Base-by-base conservation (phyloP, 129 eudicot species). In the Escallonia herrerae region DNA sequence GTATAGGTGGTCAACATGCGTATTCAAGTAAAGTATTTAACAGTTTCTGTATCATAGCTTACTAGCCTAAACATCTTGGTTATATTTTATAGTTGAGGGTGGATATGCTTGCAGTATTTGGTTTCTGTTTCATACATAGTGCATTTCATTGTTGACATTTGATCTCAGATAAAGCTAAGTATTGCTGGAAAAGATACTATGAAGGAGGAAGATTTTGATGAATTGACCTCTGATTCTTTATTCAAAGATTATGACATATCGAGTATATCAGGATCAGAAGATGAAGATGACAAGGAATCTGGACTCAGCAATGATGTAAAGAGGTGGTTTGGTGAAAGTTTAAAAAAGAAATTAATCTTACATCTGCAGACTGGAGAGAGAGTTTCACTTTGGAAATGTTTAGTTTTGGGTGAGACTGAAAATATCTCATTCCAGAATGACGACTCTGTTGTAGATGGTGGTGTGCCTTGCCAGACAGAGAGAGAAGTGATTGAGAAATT, bases 231-330 rank as follows among this genome's bases (percentile, higher is more conserved):
- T 56, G 90, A 85, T 64, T 81, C 95, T 6, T 74, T 88, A 58
- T 76, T 77, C 64, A 80, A 80, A 76, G 96, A 88, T 74, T 70
- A 64, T 66, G 98, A 93, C 50, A 75, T 88, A 60, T 88, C 98
- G 37, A 93, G 98, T 73, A 89, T 93, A 75, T 93, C 98, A 39
- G 96, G 96, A 49, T 93, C 95, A 40, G 96, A 93, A 53, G 98
- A 89, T 61, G 98, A 93, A 77, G 87, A 83, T 65, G 87, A 88
- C 53, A 77, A 80, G 66, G 79, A 65, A 53, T 60, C 73, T 55
- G 76, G 63, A 59, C 73, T 72, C n/a, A 41, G 13, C 15, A 69
- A 64, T 72, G 81, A 69, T 68, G 33, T 66, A 57, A 74, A 83
- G 47, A 76, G 62, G 46, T 77, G 73, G 76, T 66, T 71, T 45